A percentile compares a stretch with the other conserved stretches of the same genome.
phyloP scores from a whole-genome alignment of 192 early-diverging fungal genomes.

The Polychytrium aggregatum region DNA sequence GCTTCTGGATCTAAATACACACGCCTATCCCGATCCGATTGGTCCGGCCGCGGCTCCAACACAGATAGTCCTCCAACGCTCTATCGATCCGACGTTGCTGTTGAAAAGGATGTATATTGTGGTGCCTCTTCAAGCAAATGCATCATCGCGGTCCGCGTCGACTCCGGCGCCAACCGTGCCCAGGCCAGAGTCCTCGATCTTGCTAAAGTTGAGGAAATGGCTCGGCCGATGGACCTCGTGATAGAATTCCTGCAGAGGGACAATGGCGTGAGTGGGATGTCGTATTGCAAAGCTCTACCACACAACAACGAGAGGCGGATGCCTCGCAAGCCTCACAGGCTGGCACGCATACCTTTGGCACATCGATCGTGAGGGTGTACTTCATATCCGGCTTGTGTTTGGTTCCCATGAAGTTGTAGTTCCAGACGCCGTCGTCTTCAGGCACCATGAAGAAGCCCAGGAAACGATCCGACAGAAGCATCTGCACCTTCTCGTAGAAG shows the following conservation, averaged over 20 bases:
- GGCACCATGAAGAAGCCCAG: slow-evolving; percentile 99
- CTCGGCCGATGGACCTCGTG: slow-evolving; percentile 89
- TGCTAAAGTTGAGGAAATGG: slow-evolving; percentile 83
- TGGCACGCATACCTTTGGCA: slow-evolving; percentile 53
- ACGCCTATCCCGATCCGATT: no score
- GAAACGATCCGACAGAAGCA: slow-evolving; percentile 90
- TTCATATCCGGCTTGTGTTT: slow-evolving; percentile 86
- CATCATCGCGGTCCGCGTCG: slow-evolving; percentile 33
- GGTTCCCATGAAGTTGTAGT: slow-evolving; percentile 98
- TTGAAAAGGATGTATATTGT: no score
- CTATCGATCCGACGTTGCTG: no score
- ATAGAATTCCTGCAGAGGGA: slow-evolving; percentile 96
- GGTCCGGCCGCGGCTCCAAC: no score
- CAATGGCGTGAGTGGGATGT: background rate
- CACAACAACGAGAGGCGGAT: no score
- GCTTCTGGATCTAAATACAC: no score
- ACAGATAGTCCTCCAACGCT: no score
- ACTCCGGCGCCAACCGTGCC: slow-evolving; percentile 28
- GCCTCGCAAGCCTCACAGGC: no score
- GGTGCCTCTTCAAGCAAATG: slow-evolving; percentile 36
- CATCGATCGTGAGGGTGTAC: slow-evolving; percentile 77
- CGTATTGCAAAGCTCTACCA: no score
- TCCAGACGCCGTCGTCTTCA: slow-evolving; percentile 82
- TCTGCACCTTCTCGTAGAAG: slow-evolving; percentile 94
- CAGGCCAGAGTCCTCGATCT: slow-evolving; percentile 30